A percentile compares a stretch with the other conserved stretches of the same genome.
These are phyloP conservation scores for Naganishia liquefaciens DNA, from an alignment of 1,284 basidiomycete genomes.

Conservation along the genomic window DNA sequence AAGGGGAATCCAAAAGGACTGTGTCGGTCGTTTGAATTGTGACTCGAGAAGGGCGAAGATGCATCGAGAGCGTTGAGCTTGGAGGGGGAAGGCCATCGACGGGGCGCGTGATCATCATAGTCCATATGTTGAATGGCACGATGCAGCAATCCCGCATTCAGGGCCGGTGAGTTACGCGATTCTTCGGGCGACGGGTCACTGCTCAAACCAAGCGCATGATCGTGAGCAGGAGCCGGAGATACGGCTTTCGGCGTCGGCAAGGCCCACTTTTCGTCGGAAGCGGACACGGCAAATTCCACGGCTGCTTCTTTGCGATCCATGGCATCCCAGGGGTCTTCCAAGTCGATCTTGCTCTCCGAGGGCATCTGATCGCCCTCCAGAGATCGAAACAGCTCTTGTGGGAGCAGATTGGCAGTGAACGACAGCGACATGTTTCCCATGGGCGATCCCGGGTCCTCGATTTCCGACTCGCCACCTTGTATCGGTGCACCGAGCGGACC, in stretches of 20 bases:
- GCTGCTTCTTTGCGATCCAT: constrained; percentile 31
- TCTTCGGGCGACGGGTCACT: constrained; percentile 18
- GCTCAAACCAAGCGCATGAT: not conserved
- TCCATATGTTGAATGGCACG: constrained; percentile 15
- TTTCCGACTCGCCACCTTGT: constrained; percentile 10
- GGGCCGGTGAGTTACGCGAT: constrained; percentile 5
- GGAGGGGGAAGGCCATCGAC: constrained; percentile 47
- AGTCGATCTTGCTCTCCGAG: constrained; percentile 37
- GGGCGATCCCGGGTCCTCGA: constrained; percentile 49
- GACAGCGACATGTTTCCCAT: constrained; percentile 50
- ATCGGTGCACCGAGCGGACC: constrained; percentile 43
- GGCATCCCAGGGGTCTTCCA: constrained; percentile 34
- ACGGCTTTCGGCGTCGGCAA: constrained; percentile 18
- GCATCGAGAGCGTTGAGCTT: constrained; percentile 15
- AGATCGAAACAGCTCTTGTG: constrained; percentile 53
- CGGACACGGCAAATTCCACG: not conserved
- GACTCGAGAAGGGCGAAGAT: constrained; percentile 14
- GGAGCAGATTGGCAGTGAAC: constrained; percentile 52
- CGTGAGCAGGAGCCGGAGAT: constrained; percentile 5
- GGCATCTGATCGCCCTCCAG: constrained; percentile 52
- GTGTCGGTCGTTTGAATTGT: constrained; percentile 6
- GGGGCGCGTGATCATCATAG: constrained; percentile 16
- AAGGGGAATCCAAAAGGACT: constrained; percentile 27
- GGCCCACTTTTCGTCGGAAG: constrained; percentile 28
- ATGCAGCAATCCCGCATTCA: constrained; percentile 11